These are phyloP conservation scores for Diaporthe sp. DNA, from an alignment of 2,329 filamentous ascomycete species.

Conservation along the genomic window DNA sequence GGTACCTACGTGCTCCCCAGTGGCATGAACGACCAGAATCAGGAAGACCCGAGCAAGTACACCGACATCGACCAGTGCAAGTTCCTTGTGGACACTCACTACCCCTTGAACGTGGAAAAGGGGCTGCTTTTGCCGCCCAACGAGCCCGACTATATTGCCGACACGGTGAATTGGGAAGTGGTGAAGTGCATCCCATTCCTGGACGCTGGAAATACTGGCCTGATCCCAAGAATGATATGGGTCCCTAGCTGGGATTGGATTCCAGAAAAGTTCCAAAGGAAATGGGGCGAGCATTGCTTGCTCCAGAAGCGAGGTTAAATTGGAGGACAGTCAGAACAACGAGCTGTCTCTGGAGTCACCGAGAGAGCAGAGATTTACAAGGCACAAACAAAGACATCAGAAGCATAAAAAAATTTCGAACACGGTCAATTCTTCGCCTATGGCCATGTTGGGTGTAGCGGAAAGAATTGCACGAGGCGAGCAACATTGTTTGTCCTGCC, in stretches of 20 bases:
- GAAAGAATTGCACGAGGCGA: not conserved
- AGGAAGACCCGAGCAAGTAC: constrained; percentile 90
- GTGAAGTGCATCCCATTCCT: constrained; percentile 84
- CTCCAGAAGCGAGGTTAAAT: constrained; percentile 64
- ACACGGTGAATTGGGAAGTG: constrained; percentile 81
- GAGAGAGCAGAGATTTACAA: not conserved
- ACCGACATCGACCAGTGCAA: constrained; percentile 80
- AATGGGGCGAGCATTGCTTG: constrained; percentile 92
- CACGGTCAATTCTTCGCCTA: not conserved
- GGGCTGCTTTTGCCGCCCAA: constrained; percentile 64
- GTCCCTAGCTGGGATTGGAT: constrained; percentile 79
- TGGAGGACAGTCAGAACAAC: not conserved
- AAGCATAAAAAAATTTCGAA: not conserved
- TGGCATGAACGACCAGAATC: constrained; percentile 93
- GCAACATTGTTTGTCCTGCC: not conserved
- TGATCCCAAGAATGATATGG: constrained; percentile 84
- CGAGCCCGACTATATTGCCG: constrained; percentile 85
- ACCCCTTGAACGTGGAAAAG: constrained; percentile 65
- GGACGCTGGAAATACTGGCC: constrained; percentile 79
- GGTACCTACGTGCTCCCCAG: constrained; percentile 86
- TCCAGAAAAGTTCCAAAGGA: constrained; percentile 76
- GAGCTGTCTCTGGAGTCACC: not conserved
- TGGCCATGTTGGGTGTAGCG: not conserved
- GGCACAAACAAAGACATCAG: not conserved
- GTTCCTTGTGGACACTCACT: constrained; percentile 90